Evolutionary conservation across 1,284 basidiomycete genomes (phyloP).

Genomic region (Singerocomus inundabilis): DNA sequence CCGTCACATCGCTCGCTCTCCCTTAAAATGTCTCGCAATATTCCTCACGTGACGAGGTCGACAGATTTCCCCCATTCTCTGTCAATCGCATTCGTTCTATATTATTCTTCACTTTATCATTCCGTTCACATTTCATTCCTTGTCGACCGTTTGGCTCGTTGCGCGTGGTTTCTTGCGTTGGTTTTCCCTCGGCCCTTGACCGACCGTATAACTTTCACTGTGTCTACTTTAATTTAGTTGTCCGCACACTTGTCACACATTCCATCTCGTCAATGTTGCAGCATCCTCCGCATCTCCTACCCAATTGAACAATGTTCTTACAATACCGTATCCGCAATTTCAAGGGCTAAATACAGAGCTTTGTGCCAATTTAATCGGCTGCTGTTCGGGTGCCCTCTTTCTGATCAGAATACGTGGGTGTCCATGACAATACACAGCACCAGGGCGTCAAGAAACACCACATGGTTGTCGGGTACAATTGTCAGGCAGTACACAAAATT

Average conservation of each 20-base stretch:
- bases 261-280: constrained; percentile 50
- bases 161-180: constrained; percentile 37
- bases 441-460: constrained; percentile 1
- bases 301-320: constrained; percentile 42
- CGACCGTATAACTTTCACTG: constrained; percentile 32
- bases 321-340: constrained; percentile 35
- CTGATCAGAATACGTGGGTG: constrained; percentile 11
- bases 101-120: constrained; percentile 79
- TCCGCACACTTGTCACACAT: constrained; percentile 36
- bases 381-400: constrained; percentile 5
- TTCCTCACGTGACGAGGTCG: constrained; percentile 44
- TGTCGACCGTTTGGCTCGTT: constrained; percentile 38
- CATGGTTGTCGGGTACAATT: not conserved
- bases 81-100: constrained; percentile 53
- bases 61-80: constrained; percentile 36
- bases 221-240: constrained; percentile 34
- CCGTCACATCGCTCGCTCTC: constrained; percentile 41
- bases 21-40: constrained; percentile 37
- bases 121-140: constrained; percentile 27
- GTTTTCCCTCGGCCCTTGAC: constrained; percentile 29
- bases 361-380: constrained; percentile 9
- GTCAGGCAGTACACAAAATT: too few relatives aligned
- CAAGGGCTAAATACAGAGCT: constrained; percentile 23
- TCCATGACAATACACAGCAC: constrained; percentile 19
- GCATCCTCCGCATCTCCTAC: constrained; percentile 41